Evolutionary conservation across 805 yeast genomes (phyloP).

Genomic region (Kodamaea jinghongensis): DNA sequence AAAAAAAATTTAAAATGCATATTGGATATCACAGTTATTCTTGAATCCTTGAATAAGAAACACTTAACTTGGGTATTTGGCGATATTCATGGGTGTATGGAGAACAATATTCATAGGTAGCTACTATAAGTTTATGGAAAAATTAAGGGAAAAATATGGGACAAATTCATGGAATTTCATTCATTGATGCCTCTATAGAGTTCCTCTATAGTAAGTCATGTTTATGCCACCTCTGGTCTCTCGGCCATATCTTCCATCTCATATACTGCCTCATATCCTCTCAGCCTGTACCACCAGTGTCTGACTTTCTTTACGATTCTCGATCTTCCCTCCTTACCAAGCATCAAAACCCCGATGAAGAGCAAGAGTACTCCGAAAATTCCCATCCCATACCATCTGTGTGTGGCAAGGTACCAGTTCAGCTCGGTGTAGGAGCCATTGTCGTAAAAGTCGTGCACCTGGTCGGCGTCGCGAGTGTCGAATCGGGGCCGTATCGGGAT

Average conservation of each 20-base stretch:
- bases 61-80: no score
- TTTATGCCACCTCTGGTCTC: neutral
- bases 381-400: constrained; percentile 39
- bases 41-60: no score
- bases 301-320: constrained; percentile 1
- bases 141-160: no score
- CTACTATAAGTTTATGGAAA: no score
- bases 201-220: no score
- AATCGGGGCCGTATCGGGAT: constrained; percentile 44
- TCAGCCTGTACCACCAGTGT: constrained; percentile 1
- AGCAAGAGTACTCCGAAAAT: constrained; percentile 26
- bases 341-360: constrained; percentile 29
- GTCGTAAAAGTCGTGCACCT: constrained; percentile 5
- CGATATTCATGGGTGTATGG: no score
- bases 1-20: no score
- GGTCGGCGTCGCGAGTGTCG: constrained; percentile 12
- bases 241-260: constrained; percentile 8
- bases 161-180: no score
- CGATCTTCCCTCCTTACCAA: constrained; percentile 20
- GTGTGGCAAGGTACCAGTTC: constrained; percentile 45
- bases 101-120: no score
- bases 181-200: no score
- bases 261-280: constrained; percentile 7
- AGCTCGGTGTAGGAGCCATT: constrained; percentile 14
- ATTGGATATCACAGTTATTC: no score